Conservation (phyloP, 163 green algal species). For the Smithsoniella earleae region DNA sequence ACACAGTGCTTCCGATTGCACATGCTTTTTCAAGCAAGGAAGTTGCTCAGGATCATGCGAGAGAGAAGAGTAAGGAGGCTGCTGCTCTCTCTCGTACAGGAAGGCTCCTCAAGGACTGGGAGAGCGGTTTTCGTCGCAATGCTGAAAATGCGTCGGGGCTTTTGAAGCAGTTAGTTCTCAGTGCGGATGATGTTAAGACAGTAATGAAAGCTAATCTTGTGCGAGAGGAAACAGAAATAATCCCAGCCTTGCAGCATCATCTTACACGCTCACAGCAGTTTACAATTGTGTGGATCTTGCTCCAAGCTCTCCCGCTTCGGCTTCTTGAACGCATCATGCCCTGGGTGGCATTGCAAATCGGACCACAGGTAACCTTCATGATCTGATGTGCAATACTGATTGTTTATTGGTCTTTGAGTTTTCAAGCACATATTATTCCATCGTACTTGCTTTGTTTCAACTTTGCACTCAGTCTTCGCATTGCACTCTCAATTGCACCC, state of each 20-base stretch:
- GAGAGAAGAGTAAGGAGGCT: too few species aligned
- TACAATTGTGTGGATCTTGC: conserved; percentile 73
- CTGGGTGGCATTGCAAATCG: conserved; percentile 60
- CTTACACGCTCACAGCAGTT: conserved; percentile 70
- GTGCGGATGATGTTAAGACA: conserved; percentile 42
- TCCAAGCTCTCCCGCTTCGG: conserved; percentile 86
- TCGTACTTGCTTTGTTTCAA: too few species aligned
- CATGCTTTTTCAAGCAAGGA: too few species aligned
- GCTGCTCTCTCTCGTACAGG: too few species aligned
- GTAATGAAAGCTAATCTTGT: conserved; percentile 65
- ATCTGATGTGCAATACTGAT: too few species aligned
- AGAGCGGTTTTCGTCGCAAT: conserved; percentile 50
- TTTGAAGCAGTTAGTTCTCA: too few species aligned
- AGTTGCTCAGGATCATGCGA: too few species aligned
- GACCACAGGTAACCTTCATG: neutral
- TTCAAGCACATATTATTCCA: too few species aligned
- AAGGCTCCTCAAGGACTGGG: too few species aligned
- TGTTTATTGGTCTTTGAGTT: too few species aligned
- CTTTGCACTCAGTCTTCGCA: too few species aligned
- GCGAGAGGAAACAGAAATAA: conserved; percentile 69
- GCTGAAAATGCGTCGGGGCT: conserved; percentile 39
- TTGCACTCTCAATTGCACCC: too few species aligned
- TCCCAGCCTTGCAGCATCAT: conserved; percentile 65
- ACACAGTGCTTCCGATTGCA: conserved; percentile 66
- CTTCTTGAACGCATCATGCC: conserved; percentile 88